Evolutionary conservation across 2,329 filamentous ascomycete genomes (phyloP).

Genomic region (Talaromyces rugulosus): DNA sequence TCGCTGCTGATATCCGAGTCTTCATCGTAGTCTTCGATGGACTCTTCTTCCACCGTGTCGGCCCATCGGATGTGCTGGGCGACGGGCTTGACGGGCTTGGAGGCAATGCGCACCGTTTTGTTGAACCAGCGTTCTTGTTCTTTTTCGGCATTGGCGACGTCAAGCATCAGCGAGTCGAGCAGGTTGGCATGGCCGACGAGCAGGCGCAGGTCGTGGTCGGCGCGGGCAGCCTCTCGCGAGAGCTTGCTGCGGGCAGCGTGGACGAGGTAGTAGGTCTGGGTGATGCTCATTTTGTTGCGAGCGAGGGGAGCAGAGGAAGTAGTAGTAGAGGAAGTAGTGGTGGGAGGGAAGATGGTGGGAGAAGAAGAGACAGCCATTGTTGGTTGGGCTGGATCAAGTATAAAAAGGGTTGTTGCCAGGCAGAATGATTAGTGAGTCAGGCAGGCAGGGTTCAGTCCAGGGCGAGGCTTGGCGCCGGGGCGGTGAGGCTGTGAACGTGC

Average conservation of each 20-base stretch:
- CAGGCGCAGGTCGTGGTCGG: conserved; percentile 90
- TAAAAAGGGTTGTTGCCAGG: neutral
- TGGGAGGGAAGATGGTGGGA: neutral
- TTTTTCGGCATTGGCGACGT: conserved; percentile 87
- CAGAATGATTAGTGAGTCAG: neutral
- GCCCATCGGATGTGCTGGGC: conserved; percentile 79
- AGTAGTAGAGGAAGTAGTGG: no score
- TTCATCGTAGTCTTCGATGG: conserved; percentile 68
- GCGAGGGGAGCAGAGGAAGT: neutral
- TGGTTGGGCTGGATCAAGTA: neutral
- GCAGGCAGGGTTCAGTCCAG: neutral
- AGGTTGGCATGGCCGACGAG: conserved; percentile 98
- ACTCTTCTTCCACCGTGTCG: conserved; percentile 69
- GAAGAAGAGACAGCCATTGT: neutral
- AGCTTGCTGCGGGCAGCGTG: conserved; percentile 97
- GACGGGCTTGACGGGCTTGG: conserved; percentile 53
- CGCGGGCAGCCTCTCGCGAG: conserved; percentile 78
- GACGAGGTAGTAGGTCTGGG: conserved; percentile 96
- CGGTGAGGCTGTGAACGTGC: neutral
- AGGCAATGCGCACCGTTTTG: conserved; percentile 78
- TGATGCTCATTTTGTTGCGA: conserved; percentile 86
- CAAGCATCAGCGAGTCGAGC: conserved; percentile 86
- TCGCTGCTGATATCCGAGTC: conserved; percentile 54
- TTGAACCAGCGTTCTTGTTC: conserved; percentile 99
- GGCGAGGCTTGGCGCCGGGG: neutral